Conservation (phyloP, 306 rosid genomes). For the Cyclanthera cordifolia region DNA sequence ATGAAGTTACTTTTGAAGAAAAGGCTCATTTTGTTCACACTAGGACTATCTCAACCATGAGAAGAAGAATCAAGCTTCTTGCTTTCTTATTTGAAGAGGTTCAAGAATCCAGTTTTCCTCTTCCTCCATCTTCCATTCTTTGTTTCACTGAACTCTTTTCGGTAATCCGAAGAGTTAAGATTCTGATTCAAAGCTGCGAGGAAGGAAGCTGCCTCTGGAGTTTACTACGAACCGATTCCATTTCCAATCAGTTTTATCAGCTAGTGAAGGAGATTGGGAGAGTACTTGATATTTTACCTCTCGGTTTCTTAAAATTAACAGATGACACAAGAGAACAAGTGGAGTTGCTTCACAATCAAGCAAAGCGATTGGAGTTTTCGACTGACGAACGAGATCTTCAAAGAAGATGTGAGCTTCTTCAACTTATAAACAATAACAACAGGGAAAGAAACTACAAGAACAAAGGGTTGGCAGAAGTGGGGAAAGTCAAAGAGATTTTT, state of each 20-base stretch:
- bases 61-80: conserved; percentile 74
- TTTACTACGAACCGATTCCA: conserved; percentile 42
- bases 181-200: conserved; percentile 51
- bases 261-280: conserved; percentile 78
- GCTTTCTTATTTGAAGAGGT: conserved; percentile 75
- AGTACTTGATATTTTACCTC: conserved; percentile 71
- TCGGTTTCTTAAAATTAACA: conserved; percentile 52
- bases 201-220: conserved; percentile 76
- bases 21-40: conserved; percentile 40
- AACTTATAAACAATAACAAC: conserved; percentile 12
- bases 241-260: conserved; percentile 54
- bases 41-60: conserved; percentile 59
- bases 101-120: conserved; percentile 42
- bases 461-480: conserved; percentile 31
- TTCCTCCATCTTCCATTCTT: conserved; percentile 75
- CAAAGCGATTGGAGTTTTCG: conserved; percentile 43
- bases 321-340: conserved; percentile 65
- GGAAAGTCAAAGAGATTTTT: conserved; percentile 22
- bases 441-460: conserved; percentile 25
- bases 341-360: conserved; percentile 70
- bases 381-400: conserved; percentile 46
- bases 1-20: conserved; percentile 53
- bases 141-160: conserved; percentile 80
- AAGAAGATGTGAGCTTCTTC: conserved; percentile 49
- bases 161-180: conserved; percentile 54